These are phyloP conservation scores for Syzygium aqueum DNA, from an alignment of 345 rosid genomes.

Conservation along the genomic window DNA sequence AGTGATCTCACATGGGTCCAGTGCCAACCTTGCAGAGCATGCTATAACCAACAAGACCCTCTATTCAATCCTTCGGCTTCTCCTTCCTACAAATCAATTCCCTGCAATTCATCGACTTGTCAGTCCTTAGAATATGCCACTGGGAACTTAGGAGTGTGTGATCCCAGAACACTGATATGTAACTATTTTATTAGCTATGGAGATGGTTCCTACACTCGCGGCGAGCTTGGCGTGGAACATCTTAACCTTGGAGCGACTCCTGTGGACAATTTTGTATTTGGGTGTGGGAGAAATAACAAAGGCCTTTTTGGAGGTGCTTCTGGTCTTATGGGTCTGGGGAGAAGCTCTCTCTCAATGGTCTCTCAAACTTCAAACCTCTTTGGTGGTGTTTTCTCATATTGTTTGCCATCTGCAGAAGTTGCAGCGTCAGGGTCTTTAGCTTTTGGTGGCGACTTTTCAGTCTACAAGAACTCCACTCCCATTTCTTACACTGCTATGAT, in stretches of 20 bases:
- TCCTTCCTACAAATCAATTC: conserved; percentile 39
- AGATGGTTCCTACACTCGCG: conserved; percentile 81
- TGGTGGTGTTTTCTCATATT: conserved; percentile 78
- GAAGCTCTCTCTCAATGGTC: conserved; percentile 57
- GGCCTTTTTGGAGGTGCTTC: conserved; percentile 89
- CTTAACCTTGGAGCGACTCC: conserved; percentile 33
- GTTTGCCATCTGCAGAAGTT: conserved; percentile 56
- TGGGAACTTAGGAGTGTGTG: conserved; percentile 43
- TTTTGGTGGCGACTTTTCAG: conserved; percentile 48
- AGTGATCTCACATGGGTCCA: conserved; percentile 97
- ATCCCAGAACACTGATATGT: conserved; percentile 23
- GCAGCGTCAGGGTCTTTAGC: conserved; percentile 68
- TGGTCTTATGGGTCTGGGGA: conserved; percentile 82
- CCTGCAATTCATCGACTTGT: conserved; percentile 66
- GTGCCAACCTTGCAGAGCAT: conserved; percentile 70
- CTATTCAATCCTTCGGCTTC: conserved; percentile 59
- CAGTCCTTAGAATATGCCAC: conserved; percentile 41
- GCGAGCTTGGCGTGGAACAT: conserved; percentile 53
- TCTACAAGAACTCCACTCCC: conserved; percentile 53
- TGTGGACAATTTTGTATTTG: conserved; percentile 47
- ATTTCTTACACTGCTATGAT: conserved; percentile 58
- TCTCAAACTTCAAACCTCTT: conserved; percentile 48
- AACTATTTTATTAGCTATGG: conserved; percentile 70
- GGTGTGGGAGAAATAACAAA: conserved; percentile 70
- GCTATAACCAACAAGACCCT: conserved; percentile 72